Percentiles rank a stretch among this genome's conserved stretches.
phyloP scores from a whole-genome alignment of 352 stramenopile species.

The Phytopythium litorale region DNA sequence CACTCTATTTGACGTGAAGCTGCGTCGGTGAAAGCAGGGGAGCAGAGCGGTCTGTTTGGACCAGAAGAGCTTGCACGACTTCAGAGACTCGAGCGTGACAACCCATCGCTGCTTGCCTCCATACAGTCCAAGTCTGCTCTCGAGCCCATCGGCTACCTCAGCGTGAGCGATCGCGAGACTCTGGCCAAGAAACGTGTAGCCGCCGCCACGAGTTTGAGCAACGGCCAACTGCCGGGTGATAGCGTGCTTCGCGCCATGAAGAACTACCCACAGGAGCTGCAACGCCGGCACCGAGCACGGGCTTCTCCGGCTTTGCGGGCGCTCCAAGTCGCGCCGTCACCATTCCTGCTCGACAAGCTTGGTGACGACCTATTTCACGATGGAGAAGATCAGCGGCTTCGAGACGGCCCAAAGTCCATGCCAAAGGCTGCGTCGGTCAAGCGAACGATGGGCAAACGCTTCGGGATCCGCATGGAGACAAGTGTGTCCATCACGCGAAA shows the following conservation, averaged over 20 bases:
- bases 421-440: constrained; percentile 17
- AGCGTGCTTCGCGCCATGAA: constrained; percentile 17
- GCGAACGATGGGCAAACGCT: not conserved
- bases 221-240: constrained; percentile 16
- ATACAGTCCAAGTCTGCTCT: constrained; percentile 21
- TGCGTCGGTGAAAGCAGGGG: constrained; percentile 31
- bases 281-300: constrained; percentile 17
- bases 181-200: not conserved
- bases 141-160: constrained; percentile 27
- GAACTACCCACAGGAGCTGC: constrained; percentile 45
- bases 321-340: constrained; percentile 35
- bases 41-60: constrained; percentile 40
- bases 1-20: constrained; percentile 1
- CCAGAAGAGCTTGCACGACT: constrained; percentile 19
- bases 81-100: constrained; percentile 6
- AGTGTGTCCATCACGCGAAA: constrained; percentile 33
- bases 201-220: not conserved
- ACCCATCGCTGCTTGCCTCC: constrained; percentile 10
- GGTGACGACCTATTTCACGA: constrained; percentile 4
- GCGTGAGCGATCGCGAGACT: constrained; percentile 18
- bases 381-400: not conserved
- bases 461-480: constrained; percentile 30
- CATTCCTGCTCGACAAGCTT: constrained; percentile 38
- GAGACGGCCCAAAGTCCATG: constrained; percentile 30
- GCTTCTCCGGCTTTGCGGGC: constrained; percentile 9